Evolutionary conservation across 2,329 filamentous ascomycete species (phyloP).

Genomic region (Colletotrichum sp.): DNA sequence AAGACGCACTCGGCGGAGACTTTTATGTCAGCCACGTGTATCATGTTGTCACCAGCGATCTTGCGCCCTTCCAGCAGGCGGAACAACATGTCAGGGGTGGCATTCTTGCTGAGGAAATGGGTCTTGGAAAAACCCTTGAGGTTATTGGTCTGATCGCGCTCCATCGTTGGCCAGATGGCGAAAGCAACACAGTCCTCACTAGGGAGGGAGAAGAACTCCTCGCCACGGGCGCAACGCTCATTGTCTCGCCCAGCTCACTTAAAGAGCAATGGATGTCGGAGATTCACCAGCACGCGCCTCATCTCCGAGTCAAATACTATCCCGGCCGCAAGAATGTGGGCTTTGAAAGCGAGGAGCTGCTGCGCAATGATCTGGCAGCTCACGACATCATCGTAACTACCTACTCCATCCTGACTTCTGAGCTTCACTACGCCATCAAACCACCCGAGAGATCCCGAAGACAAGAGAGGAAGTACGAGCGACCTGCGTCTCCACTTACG

Average conservation of each 20-base stretch:
- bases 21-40: conserved; percentile 69
- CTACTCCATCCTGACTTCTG: conserved; percentile 74
- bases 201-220: conserved; percentile 47
- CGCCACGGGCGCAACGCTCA: conserved; percentile 62
- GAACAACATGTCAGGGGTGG: conserved; percentile 59
- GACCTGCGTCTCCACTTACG: conserved; percentile 76
- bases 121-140: conserved; percentile 81
- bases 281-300: conserved; percentile 62
- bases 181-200: conserved; percentile 33
- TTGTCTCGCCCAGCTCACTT: conserved; percentile 64
- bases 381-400: conserved; percentile 69
- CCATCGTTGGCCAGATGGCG: conserved; percentile 50
- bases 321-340: conserved; percentile 48
- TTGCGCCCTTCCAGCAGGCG: conserved; percentile 44
- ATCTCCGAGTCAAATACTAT: conserved; percentile 61
- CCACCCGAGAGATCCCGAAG: conserved; percentile 73
- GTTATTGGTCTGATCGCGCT: conserved; percentile 73
- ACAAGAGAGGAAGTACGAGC: conserved; percentile 68
- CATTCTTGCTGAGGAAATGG: conserved; percentile 83
- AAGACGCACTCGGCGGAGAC: not conserved
- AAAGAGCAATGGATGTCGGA: conserved; percentile 68
- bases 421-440: conserved; percentile 77
- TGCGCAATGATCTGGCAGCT: conserved; percentile 49
- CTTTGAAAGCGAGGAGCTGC: conserved; percentile 38
- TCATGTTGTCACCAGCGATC: conserved; percentile 60